Conservation (phyloP, 805 yeast genomes). For the Cyberlindnera misumaiensis region DNA sequence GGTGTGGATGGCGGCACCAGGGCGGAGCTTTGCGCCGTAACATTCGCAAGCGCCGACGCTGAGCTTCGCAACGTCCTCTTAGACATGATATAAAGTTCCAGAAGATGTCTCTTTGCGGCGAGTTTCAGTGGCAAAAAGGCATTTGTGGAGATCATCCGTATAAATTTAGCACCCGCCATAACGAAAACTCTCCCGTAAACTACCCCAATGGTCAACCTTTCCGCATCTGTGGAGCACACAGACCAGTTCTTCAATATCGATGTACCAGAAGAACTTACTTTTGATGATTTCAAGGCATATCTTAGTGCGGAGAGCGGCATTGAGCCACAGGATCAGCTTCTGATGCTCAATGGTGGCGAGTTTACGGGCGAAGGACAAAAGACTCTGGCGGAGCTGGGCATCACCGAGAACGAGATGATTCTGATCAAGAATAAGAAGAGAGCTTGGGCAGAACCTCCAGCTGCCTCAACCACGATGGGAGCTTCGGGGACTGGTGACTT, state of each 20-base stretch:
- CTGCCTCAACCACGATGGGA: not conserved
- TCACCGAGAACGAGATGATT: conserved; percentile 54
- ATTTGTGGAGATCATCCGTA: too few species aligned
- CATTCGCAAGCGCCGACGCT: too few species aligned
- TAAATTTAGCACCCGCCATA: too few species aligned
- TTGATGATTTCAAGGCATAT: conserved; percentile 67
- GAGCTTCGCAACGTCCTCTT: too few species aligned
- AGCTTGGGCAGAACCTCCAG: not conserved
- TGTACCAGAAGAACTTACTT: conserved; percentile 53
- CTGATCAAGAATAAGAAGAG: conserved; percentile 5
- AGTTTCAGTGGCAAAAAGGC: too few species aligned
- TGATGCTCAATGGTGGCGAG: conserved; percentile 40
- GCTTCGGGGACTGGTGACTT: not conserved
- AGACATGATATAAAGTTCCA: too few species aligned
- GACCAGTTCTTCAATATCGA: conserved; percentile 37
- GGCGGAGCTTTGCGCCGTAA: too few species aligned
- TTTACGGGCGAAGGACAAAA: conserved; percentile 26
- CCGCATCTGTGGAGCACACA: conserved; percentile 13
- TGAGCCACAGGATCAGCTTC: conserved; percentile 34
- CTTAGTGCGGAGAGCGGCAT: conserved; percentile 35
- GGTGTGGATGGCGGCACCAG: not conserved
- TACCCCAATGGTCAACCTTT: conserved; percentile 13
- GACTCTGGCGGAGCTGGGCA: conserved; percentile 39
- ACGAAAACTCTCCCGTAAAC: too few species aligned
- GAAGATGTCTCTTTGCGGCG: too few species aligned